These are phyloP conservation scores for Lolium perenne DNA, from an alignment of 176 grass and related monocot species.

Conservation along the genomic window DNA sequence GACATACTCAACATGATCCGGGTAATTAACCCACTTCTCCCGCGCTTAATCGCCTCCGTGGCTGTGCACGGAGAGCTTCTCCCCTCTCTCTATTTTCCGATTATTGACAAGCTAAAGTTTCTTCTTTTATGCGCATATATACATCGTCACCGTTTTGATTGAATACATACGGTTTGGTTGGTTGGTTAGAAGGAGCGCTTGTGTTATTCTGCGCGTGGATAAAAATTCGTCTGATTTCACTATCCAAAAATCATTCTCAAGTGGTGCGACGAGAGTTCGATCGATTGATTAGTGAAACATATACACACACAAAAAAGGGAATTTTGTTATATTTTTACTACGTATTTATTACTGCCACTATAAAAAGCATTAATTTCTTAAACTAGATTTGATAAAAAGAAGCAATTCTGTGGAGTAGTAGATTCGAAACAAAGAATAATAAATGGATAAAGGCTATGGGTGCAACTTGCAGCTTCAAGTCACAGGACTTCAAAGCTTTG, in stretches of 20 bases:
- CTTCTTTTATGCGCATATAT: not conserved
- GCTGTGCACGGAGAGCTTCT: not conserved
- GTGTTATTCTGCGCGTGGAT: not conserved
- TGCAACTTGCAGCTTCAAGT: constrained; percentile 32
- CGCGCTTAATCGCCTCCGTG: not conserved
- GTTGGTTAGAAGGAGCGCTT: not conserved
- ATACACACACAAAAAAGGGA: not conserved
- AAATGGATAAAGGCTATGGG: not conserved
- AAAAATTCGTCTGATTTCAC: not conserved
- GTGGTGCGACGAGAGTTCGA: not conserved
- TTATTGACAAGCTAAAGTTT: not conserved
- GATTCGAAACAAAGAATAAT: not conserved
- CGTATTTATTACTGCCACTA: not conserved
- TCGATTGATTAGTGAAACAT: not conserved
- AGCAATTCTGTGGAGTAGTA: too few relatives aligned
- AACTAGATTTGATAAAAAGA: too few relatives aligned
- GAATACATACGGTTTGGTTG: too few relatives aligned
- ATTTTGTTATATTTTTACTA: not conserved
- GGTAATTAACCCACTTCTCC: constrained; percentile 28
- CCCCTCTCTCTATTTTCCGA: not conserved
- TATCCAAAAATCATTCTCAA: not conserved
- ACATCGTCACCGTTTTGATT: not conserved
- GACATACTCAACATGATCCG: constrained; percentile 64
- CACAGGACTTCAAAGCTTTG: constrained; percentile 42
- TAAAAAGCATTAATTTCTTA: not conserved